Percentiles rank a stretch among this genome's conserved stretches.
phyloP scores from a whole-genome alignment of 1,284 basidiomycete species.

The Pseudozyma sp. region DNA sequence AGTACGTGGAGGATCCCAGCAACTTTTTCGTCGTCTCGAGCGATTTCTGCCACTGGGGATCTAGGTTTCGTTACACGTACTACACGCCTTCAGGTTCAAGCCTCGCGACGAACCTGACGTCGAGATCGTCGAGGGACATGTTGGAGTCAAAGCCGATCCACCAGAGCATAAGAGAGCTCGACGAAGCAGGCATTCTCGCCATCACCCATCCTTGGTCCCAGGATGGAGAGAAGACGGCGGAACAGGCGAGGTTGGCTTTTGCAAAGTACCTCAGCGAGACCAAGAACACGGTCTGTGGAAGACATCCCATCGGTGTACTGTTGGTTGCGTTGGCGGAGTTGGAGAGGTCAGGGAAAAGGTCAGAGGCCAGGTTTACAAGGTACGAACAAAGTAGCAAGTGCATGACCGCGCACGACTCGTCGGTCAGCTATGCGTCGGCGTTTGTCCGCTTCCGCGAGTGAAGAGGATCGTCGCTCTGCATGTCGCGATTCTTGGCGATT shows the following conservation, averaged over 20 bases:
- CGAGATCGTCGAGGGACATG: conserved; percentile 5
- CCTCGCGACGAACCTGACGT: conserved; percentile 55
- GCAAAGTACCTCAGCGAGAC: conserved; percentile 81
- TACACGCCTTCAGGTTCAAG: conserved; percentile 79
- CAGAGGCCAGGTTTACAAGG: conserved; percentile 57
- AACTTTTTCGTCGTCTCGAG: conserved; percentile 92
- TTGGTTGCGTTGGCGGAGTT: conserved; percentile 79
- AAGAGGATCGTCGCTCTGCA: background rate
- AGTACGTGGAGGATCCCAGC: conserved; percentile 79
- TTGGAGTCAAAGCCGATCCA: conserved; percentile 56
- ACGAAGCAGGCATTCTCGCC: conserved; percentile 81
- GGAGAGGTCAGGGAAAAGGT: conserved; percentile 71
- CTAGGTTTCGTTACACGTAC: conserved; percentile 83
- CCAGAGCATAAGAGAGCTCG: conserved; percentile 79
- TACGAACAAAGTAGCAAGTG: conserved; percentile 83
- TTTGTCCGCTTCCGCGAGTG: conserved; percentile 65
- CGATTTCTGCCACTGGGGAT: conserved; percentile 97
- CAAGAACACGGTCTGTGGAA: conserved; percentile 95
- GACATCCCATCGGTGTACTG: conserved; percentile 93
- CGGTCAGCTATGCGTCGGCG: conserved; percentile 95
- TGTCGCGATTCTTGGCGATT: too few relatives aligned
- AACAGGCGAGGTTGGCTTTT: conserved; percentile 50
- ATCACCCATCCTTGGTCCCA: conserved; percentile 73
- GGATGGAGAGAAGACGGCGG: conserved; percentile 33
- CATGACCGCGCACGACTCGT: conserved; percentile 78